Evolutionary conservation across 2,329 filamentous ascomycete species (phyloP).

Genomic region (Aureobasidium subglaciale): DNA sequence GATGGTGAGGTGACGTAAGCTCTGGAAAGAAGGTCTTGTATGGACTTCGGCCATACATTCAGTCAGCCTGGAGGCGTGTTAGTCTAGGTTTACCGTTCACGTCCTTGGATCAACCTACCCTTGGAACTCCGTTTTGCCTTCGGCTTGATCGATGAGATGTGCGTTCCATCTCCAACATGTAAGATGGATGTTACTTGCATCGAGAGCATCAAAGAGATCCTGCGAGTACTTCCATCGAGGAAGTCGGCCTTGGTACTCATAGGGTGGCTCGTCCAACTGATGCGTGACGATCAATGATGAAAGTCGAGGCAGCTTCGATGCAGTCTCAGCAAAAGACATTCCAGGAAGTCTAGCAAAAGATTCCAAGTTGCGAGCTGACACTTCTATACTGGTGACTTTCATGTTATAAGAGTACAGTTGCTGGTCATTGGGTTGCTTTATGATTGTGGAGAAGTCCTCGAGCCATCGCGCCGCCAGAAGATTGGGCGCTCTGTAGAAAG

Average conservation of each 20-base stretch:
- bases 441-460: constrained; percentile 26
- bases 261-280: constrained; percentile 60
- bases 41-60: constrained; percentile 2
- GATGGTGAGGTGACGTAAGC: constrained; percentile 15
- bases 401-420: constrained; percentile 53
- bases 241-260: constrained; percentile 45
- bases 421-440: constrained; percentile 22
- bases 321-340: constrained; percentile 50
- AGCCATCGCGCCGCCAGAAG: constrained; percentile 25
- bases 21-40: constrained; percentile 16
- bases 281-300: constrained; percentile 66
- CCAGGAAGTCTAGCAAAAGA: constrained; percentile 21
- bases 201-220: constrained; percentile 58
- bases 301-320: constrained; percentile 60
- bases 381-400: constrained; percentile 63
- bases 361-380: constrained; percentile 49
- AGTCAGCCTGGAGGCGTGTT: neutral
- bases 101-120: constrained; percentile 30
- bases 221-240: constrained; percentile 62
- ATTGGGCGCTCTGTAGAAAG: constrained; percentile 28
- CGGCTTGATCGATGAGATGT: constrained; percentile 9
- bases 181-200: constrained; percentile 40
- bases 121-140: constrained; percentile 25
- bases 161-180: constrained; percentile 49
- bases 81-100: neutral